Evolutionary conservation across 225 moss, liverwort and hornwort species (phyloP), one percentile per base, ranked within the genome.

Genomic region (Asterella californica): DNA sequence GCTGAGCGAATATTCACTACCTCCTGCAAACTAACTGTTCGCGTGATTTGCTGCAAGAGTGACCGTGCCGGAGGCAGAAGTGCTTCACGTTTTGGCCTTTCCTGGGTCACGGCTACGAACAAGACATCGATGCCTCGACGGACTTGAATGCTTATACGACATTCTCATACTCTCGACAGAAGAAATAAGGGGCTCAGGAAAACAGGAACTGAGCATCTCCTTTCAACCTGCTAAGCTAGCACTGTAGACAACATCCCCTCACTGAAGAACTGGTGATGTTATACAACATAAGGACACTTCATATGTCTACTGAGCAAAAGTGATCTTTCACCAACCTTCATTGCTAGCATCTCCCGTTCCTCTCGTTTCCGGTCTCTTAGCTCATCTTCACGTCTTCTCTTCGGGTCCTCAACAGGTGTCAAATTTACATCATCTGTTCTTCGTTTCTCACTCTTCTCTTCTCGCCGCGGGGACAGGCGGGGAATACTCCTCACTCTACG

Each of bases 351-450:
- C 46, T 97, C 97, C 75, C 97, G 84, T 47, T 94, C 94, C 37
- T 97, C 97, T 68, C 94, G 91, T 85, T 97, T 97, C 32, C 97
- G 88, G 27, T 89, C 93, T 19, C 94, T 86, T 34, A 88, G 78
- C 74, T 97, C 96, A 78, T 94, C 94, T 47, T 97, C 97, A 57
- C 97, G 83, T 82, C 97, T 88, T 83, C 93, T 90, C 81, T 94
- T 92, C 30, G 87, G 84, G 57, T 94, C 94, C 61, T 97, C 96
- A 67, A 90, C 69, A n/a, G 81, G 12, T 21, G 70, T 79, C 57
- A 83, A 24, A 45, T 69, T 74, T 66, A 81, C 90, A 78, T 94
- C 96, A 73, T 97, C 97, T 50, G 78, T 68, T 70, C 93, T 90
- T 76, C 97, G 83, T 79, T 97, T 97, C 49, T 97, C 96, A 61